These are phyloP conservation scores for Arthrobotrys pseudoclavata DNA, from an alignment of 2,329 filamentous ascomycete genomes.

Conservation along the genomic window DNA sequence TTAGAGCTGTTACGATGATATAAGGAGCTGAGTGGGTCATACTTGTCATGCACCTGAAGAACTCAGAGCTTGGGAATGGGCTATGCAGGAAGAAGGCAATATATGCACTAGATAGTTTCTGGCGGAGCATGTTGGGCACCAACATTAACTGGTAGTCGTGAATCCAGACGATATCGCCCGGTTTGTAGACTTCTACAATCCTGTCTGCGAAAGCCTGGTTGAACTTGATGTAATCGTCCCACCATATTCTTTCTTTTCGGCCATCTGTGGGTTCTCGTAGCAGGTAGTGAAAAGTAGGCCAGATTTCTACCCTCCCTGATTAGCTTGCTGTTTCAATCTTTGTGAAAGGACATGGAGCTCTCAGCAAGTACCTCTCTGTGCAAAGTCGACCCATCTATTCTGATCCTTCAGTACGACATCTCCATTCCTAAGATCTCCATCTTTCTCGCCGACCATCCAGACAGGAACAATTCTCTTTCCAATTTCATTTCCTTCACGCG, in stretches of 20 bases:
- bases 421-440: slow-evolving; percentile 74
- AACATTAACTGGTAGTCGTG: slow-evolving; percentile 96
- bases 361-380: slow-evolving; percentile 76
- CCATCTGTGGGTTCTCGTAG: slow-evolving; percentile 88
- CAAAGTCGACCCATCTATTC: slow-evolving; percentile 86
- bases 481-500: slow-evolving; percentile 34
- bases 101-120: slow-evolving; percentile 88
- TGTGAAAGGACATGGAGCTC: neutral
- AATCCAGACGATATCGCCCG: slow-evolving; percentile 90
- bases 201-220: slow-evolving; percentile 92
- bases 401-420: slow-evolving; percentile 82
- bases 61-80: slow-evolving; percentile 96
- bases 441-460: slow-evolving; percentile 85
- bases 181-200: slow-evolving; percentile 89
- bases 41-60: slow-evolving; percentile 79
- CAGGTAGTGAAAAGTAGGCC: slow-evolving; percentile 95
- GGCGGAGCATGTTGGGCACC: slow-evolving; percentile 87
- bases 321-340: slow-evolving; percentile 32
- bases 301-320: slow-evolving; percentile 74
- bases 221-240: slow-evolving; percentile 93
- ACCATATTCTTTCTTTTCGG: slow-evolving; percentile 82
- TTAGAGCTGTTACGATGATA: slow-evolving; percentile 1
- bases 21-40: slow-evolving; percentile 32
- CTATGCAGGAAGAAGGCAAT: slow-evolving; percentile 95
- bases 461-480: slow-evolving; percentile 82